Percentiles rank a stretch among this genome's conserved stretches.
Conservation (phyloP, 805 yeast species). For the Candida nitratophila region DNA sequence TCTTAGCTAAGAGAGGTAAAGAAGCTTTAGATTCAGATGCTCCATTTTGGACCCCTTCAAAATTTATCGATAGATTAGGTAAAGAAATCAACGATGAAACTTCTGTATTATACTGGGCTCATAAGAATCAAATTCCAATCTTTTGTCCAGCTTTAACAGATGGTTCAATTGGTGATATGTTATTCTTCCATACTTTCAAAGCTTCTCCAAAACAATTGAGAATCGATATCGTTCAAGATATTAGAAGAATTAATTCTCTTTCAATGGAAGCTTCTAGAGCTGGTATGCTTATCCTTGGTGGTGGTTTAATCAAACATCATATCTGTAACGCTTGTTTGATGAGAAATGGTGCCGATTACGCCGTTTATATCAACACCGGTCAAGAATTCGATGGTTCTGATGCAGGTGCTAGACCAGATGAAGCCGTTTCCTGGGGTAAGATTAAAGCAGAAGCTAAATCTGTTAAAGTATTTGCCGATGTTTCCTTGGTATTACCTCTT, state of each 20-base stretch:
- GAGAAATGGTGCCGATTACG: conserved; percentile 99
- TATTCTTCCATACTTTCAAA: conserved; percentile 96
- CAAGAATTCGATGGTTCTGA: conserved; percentile 99
- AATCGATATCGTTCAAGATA: conserved; percentile 90
- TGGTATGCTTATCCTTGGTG: conserved; percentile 95
- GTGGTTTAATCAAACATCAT: conserved; percentile 95
- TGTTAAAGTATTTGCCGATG: conserved; percentile 94
- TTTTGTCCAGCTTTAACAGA: conserved; percentile 98
- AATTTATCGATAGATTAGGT: conserved; percentile 86
- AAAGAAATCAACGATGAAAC: conserved; percentile 91
- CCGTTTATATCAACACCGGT: conserved; percentile 95
- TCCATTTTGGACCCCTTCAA: conserved; percentile 91
- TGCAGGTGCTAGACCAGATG: conserved; percentile 99
- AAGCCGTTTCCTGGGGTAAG: conserved; percentile 98
- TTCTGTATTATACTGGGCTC: conserved; percentile 96
- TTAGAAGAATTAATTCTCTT: conserved; percentile 83
- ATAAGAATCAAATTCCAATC: conserved; percentile 91
- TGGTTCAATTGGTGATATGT: conserved; percentile 98
- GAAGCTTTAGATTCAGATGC: conserved; percentile 58
- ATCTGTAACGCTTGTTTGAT: conserved; percentile 96
- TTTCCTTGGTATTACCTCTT: conserved; percentile 88
- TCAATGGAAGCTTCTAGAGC: conserved; percentile 93
- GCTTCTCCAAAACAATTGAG: conserved; percentile 85
- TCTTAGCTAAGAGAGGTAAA: conserved; percentile 44
- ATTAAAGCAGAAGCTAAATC: conserved; percentile 89